Evolutionary conservation across 148 eudicot species (phyloP).

Genomic region (Oxyria digyna): DNA sequence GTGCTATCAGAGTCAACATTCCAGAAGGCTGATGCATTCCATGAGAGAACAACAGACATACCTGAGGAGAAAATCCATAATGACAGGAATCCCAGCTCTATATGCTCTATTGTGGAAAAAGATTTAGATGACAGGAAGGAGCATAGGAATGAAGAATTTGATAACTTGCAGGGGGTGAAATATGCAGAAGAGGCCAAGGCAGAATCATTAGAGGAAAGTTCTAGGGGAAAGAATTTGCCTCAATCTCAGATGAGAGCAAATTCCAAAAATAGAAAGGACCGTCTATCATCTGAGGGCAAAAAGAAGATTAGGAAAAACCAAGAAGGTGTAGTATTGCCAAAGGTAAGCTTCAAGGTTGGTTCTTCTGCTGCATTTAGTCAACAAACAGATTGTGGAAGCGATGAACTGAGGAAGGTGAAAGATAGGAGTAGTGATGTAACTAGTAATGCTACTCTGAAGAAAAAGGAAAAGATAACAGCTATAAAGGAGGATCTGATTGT

Average conservation of each 20-base stretch:
- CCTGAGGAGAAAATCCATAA: slow-evolving; percentile 10
- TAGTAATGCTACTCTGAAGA: slow-evolving; percentile 4
- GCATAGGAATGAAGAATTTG: slow-evolving; percentile 1
- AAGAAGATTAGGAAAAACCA: slow-evolving; percentile 21
- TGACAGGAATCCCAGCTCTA: slow-evolving; percentile 8
- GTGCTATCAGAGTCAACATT: neutral
- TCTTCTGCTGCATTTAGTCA: slow-evolving; percentile 11
- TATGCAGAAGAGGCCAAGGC: slow-evolving; percentile 4
- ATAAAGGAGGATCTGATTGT: slow-evolving; percentile 13
- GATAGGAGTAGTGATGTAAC: neutral
- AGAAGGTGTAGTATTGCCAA: slow-evolving; percentile 11
- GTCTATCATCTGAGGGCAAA: slow-evolving; percentile 13
- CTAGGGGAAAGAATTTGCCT: slow-evolving; percentile 9
- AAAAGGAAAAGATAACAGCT: slow-evolving; percentile 16
- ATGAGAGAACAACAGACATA: slow-evolving; percentile 13
- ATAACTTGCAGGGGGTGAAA: slow-evolving; percentile 9
- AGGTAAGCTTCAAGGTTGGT: slow-evolving; percentile 12
- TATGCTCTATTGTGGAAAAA: slow-evolving; percentile 4
- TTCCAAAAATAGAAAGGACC: slow-evolving; percentile 13
- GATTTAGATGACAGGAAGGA: slow-evolving; percentile 8
- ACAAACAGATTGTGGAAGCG: neutral
- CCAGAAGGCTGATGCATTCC: neutral
- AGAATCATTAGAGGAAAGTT: slow-evolving; percentile 13
- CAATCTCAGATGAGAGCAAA: slow-evolving; percentile 3
- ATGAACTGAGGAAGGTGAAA: slow-evolving; percentile 12